Percentiles rank a stretch among this genome's conserved stretches.
Conservation (phyloP, 2,329 filamentous ascomycete species). For the Penicillium digitatum region DNA sequence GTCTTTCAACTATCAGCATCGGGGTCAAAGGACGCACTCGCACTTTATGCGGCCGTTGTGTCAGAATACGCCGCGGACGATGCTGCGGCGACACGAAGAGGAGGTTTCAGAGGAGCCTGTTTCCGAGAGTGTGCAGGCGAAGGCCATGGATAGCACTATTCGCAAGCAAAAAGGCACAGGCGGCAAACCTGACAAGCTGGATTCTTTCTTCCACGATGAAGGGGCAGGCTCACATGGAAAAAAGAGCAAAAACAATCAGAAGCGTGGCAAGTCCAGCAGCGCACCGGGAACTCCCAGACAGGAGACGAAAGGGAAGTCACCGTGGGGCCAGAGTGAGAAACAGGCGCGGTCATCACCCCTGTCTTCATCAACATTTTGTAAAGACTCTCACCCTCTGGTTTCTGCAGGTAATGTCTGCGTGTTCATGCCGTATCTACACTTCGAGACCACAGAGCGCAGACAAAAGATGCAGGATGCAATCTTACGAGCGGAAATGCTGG, state of each 20-base stretch:
- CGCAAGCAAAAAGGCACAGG: slow-evolving; percentile 31
- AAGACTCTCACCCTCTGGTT: slow-evolving; percentile 21
- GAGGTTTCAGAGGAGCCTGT: slow-evolving; percentile 12
- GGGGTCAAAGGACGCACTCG: slow-evolving; percentile 56
- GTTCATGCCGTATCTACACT: slow-evolving; percentile 64
- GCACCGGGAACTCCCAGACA: slow-evolving; percentile 23
- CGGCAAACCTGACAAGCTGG: slow-evolving; percentile 25
- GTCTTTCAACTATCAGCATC: slow-evolving; percentile 60
- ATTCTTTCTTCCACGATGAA: slow-evolving; percentile 28
- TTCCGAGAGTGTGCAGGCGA: slow-evolving; percentile 11
- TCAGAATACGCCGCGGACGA: slow-evolving; percentile 46
- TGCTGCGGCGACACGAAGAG: slow-evolving; percentile 23
- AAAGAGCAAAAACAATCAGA: slow-evolving; percentile 27
- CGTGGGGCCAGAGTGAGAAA: slow-evolving; percentile 32
- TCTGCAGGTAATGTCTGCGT: slow-evolving; percentile 30
- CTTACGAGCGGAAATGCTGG: slow-evolving; percentile 31
- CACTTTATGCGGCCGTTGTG: slow-evolving; percentile 61
- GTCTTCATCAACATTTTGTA: slow-evolving; percentile 39
- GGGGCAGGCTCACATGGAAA: slow-evolving; percentile 22
- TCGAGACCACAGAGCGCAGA: slow-evolving; percentile 56
- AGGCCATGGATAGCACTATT: slow-evolving; percentile 5
- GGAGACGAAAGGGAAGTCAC: slow-evolving; percentile 30
- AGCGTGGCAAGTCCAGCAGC: slow-evolving; percentile 27
- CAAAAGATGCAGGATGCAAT: slow-evolving; percentile 57
- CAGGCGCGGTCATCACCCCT: slow-evolving; percentile 16